Evolutionary conservation across 495 filamentous ascomycete species (phyloP).

Genomic region (Sporormia fimetaria): DNA sequence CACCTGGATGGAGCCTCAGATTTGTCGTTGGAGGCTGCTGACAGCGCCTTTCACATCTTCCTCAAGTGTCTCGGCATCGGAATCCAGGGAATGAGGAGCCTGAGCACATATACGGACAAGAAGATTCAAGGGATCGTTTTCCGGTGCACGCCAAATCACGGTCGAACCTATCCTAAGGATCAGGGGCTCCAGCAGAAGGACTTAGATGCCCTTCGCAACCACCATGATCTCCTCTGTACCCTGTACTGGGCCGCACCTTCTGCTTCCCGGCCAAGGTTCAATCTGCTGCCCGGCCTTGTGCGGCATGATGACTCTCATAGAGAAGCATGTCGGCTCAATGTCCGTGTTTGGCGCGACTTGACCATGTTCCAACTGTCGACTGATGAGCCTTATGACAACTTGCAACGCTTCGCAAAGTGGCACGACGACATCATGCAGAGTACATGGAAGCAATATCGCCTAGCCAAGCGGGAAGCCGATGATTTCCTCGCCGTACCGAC

Average conservation of each 20-base stretch:
- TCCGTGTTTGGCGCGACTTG: constrained; percentile 72
- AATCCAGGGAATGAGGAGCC: constrained; percentile 47
- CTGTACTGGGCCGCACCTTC: constrained; percentile 78
- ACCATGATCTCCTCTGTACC: constrained; percentile 83
- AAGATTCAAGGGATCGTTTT: constrained; percentile 66
- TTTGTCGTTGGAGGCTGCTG: constrained; percentile 51
- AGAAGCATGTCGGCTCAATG: constrained; percentile 72
- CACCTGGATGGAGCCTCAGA: constrained; percentile 52
- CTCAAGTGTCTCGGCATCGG: constrained; percentile 70
- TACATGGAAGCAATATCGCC: constrained; percentile 46
- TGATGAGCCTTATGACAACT: constrained; percentile 25
- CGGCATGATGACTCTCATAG: constrained; percentile 66
- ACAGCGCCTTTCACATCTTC: constrained; percentile 88
- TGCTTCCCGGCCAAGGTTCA: constrained; percentile 54
- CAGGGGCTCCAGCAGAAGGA: constrained; percentile 59
- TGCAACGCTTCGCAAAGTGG: constrained; percentile 47
- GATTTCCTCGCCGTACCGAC: constrained; percentile 38
- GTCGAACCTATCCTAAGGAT: constrained; percentile 76
- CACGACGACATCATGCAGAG: constrained; percentile 46
- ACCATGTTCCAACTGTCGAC: constrained; percentile 61
- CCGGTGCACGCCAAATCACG: constrained; percentile 79
- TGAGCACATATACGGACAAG: constrained; percentile 52
- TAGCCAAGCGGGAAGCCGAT: constrained; percentile 52
- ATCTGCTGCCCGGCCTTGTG: constrained; percentile 68
- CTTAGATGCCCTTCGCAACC: constrained; percentile 78